Evolutionary conservation across 2,329 filamentous ascomycete genomes (phyloP), one percentile per base, ranked within the genome.

Genomic region (Alternaria brassicae): DNA sequence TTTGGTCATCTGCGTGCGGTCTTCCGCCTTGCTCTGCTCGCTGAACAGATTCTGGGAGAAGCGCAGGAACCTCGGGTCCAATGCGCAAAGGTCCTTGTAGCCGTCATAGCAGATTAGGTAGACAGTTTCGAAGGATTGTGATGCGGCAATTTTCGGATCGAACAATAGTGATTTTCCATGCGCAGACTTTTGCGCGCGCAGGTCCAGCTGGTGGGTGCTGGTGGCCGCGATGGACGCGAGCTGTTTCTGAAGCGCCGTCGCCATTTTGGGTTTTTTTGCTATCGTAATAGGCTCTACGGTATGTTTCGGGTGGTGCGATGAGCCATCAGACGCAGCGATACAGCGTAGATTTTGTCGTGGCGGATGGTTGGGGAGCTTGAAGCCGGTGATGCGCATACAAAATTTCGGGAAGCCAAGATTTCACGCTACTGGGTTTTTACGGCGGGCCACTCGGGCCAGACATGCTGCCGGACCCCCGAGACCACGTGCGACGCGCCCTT

Each of bases 101-200:
- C 93, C 95, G 72, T 96, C 91, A 67, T 88, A 84, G 75, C 94
- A 98, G 76, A 96, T 87, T 56, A 90, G 87, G 77, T 91, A 98
- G 58, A 99, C 85, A 4, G 89, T 91, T 74, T 97, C 91, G 78
- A 94, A 97, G 72, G 89, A 95, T 81, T 99, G 95, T 15, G 88
- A 89, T 6, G 91, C 89, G 50, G 95, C 95, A 69, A 94, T 85
- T 74, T 89, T 88, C 60, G 91, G 86, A 70, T 97, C 93, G 82
- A 96, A 99, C 60, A 99, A 91, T 62, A 99, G 82, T 53, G 95
- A 99, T 79, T 97, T 94, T 66, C 92, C 92, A 81, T 99, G 95
- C 63, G 92, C 88, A 61, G 91, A 88, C 79, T 93, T 94, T 81
- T 97, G 93, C 72, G 93, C 92, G 81, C 96, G 97, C 70, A 97